Percentiles rank a stretch among this genome's conserved stretches.
phyloP scores from a whole-genome alignment of 352 stramenopile genomes.

The Phytopythium litorale region DNA sequence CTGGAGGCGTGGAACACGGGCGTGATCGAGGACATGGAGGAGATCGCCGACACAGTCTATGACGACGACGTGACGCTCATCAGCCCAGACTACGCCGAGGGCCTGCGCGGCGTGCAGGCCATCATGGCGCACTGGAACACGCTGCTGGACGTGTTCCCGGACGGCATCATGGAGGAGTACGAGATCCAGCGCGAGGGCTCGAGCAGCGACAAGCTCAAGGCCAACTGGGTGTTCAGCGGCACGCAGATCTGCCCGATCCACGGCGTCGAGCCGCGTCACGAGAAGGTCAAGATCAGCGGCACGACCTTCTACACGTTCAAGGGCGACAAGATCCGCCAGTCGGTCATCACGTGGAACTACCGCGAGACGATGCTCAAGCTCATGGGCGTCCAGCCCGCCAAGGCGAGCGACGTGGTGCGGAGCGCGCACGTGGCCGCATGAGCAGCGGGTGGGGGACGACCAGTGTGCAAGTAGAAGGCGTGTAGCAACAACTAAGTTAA shows the following conservation, averaged over 20 bases:
- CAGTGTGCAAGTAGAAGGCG: not conserved
- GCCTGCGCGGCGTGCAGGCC: constrained; percentile 54
- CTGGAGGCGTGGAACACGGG: constrained; percentile 79
- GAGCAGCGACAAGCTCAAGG: constrained; percentile 60
- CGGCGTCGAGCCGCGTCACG: constrained; percentile 60
- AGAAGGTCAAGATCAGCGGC: constrained; percentile 76
- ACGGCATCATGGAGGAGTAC: constrained; percentile 85
- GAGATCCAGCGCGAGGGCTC: constrained; percentile 60
- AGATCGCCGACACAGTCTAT: constrained; percentile 76
- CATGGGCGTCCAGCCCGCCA: constrained; percentile 44
- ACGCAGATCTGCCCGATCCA: constrained; percentile 78
- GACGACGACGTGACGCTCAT: constrained; percentile 67
- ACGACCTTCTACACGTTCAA: constrained; percentile 79
- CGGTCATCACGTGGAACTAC: constrained; percentile 76
- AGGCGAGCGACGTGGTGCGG: constrained; percentile 17
- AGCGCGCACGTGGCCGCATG: constrained; percentile 11
- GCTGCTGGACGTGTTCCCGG: constrained; percentile 67
- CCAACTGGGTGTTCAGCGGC: constrained; percentile 72
- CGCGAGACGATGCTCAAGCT: constrained; percentile 68
- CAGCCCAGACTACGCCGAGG: constrained; percentile 59
- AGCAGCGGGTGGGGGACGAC: not conserved
- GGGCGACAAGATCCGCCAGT: constrained; percentile 64
- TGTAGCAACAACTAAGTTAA: constrained; percentile 17
- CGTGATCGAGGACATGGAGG: constrained; percentile 77
- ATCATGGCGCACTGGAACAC: constrained; percentile 73